Evolutionary conservation across 352 stramenopile species (phyloP).

Genomic region (Globisporangium iwayamae): DNA sequence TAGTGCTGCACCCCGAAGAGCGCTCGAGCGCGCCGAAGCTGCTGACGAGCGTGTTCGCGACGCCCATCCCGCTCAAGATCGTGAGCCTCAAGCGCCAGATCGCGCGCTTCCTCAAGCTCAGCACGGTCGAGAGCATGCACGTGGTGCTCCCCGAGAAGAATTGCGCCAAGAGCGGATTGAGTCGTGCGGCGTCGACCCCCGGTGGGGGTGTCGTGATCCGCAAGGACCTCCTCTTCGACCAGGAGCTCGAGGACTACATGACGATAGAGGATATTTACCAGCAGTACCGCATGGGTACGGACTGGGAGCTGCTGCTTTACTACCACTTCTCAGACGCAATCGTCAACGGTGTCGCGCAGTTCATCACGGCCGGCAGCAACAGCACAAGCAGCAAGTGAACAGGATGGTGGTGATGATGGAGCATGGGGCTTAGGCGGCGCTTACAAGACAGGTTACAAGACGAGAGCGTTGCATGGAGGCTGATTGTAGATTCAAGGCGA

Average conservation of each 20-base stretch:
- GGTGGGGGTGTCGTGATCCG: constrained; percentile 28
- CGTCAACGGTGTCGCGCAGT: constrained; percentile 62
- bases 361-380: constrained; percentile 29
- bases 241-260: constrained; percentile 70
- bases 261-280: constrained; percentile 80
- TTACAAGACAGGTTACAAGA: too few relatives aligned
- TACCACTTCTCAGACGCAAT: constrained; percentile 81
- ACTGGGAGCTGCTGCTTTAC: constrained; percentile 65
- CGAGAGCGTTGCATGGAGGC: neutral
- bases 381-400: neutral
- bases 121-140: constrained; percentile 40
- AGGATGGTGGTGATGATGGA: neutral
- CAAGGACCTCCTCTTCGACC: constrained; percentile 67
- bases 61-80: constrained; percentile 64
- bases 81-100: constrained; percentile 73
- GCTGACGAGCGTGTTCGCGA: constrained; percentile 54
- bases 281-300: constrained; percentile 67
- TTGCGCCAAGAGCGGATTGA: constrained; percentile 43
- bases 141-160: constrained; percentile 61
- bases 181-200: constrained; percentile 16
- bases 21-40: constrained; percentile 28
- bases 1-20: constrained; percentile 58
- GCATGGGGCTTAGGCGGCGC: neutral
- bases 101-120: constrained; percentile 40
- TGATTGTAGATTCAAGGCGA: neutral